A percentile compares a stretch with the other conserved stretches of the same genome.
Conservation (phyloP, 768 basidiomycete genomes). For the Coprinopsis marcescibilis region DNA sequence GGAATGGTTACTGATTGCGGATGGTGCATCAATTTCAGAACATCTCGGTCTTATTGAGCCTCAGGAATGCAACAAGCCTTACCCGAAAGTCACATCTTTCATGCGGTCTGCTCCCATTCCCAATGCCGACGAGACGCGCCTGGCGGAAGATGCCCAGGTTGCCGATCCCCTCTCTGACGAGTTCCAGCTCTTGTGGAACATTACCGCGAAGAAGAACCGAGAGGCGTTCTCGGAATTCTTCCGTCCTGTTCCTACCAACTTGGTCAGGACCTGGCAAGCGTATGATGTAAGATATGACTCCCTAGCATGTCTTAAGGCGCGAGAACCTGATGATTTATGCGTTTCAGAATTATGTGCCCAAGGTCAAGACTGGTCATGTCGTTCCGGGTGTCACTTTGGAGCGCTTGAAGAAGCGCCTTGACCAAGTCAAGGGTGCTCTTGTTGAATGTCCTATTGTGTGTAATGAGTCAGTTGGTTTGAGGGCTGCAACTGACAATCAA, state of each 20-base stretch:
- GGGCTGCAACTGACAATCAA: not conserved
- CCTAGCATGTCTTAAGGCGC: not conserved
- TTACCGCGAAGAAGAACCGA: slow-evolving; percentile 73
- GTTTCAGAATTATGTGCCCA: slow-evolving; percentile 64
- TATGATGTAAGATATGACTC: slow-evolving; percentile 53
- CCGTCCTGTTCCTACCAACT: slow-evolving; percentile 79
- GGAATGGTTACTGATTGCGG: slow-evolving; percentile 6
- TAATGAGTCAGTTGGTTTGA: slow-evolving; percentile 8
- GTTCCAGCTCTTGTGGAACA: slow-evolving; percentile 54
- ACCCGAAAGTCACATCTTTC: slow-evolving; percentile 43
- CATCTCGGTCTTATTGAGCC: slow-evolving; percentile 83
- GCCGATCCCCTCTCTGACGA: slow-evolving; percentile 72
- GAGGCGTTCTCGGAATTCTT: slow-evolving; percentile 86
- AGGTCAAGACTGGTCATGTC: slow-evolving; percentile 78
- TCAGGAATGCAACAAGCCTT: slow-evolving; percentile 41
- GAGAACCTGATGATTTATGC: not conserved
- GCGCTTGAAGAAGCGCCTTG: slow-evolving; percentile 72
- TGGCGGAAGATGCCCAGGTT: slow-evolving; percentile 57
- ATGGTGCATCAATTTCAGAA: slow-evolving; percentile 37
- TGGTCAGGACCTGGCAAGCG: slow-evolving; percentile 70
- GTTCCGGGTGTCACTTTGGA: slow-evolving; percentile 58
- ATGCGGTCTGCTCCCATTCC: slow-evolving; percentile 78
- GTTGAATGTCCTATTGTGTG: slow-evolving; percentile 72
- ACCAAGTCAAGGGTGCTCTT: slow-evolving; percentile 62
- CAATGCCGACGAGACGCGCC: slow-evolving; percentile 60